phyloP scores from a whole-genome alignment of 1,139 yeast species.

The Pneumocystis murina region DNA sequence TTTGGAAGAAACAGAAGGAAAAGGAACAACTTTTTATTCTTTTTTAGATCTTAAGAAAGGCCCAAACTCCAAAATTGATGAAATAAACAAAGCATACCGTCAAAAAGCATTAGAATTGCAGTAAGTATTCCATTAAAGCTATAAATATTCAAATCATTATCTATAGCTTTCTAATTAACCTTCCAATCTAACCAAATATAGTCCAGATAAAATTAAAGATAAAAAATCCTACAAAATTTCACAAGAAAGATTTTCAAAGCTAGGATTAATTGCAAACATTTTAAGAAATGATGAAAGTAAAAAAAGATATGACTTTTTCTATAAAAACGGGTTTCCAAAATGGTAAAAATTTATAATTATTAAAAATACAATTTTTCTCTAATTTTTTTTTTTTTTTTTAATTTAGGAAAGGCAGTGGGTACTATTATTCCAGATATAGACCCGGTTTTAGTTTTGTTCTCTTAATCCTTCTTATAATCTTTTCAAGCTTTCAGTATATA shows the following conservation, averaged over 20 bases:
- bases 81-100: constrained; percentile 61
- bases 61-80: constrained; percentile 41
- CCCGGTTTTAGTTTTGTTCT: constrained; percentile 44
- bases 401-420: constrained; percentile 11
- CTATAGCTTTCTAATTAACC: not conserved
- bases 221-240: constrained; percentile 22
- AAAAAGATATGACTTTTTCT: constrained; percentile 72
- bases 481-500: constrained; percentile 45
- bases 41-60: constrained; percentile 43
- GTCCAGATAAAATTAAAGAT: constrained; percentile 56
- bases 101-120: constrained; percentile 57
- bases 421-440: constrained; percentile 23
- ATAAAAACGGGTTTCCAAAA: constrained; percentile 72
- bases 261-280: constrained; percentile 61
- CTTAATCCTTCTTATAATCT: constrained; percentile 34
- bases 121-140: not conserved
- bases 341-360: constrained; percentile 31
- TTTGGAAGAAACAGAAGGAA: constrained; percentile 48
- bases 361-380: not conserved
- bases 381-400: not conserved
- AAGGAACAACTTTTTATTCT: constrained; percentile 48
- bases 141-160: not conserved
- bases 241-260: constrained; percentile 49
- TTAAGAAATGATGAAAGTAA: constrained; percentile 44
- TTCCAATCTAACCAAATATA: constrained; percentile 3